Evolutionary conservation across 345 rosid species (phyloP), one percentile per base, ranked within the genome.

Genomic region (Pugionium dolabratum): DNA sequence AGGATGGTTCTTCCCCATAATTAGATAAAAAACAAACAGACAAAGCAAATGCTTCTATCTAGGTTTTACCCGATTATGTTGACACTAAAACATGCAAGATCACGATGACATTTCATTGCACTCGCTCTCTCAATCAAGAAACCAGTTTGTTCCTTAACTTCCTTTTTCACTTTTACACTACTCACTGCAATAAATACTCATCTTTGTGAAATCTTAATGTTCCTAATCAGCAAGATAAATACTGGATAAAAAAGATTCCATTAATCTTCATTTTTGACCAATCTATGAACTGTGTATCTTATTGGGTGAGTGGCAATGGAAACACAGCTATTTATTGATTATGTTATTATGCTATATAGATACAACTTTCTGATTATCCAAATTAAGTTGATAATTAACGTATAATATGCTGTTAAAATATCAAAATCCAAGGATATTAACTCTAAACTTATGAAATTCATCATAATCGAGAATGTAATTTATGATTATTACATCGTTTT

Each of bases 31-130:
- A 46, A 52, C 25, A 67, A 31, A 52, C 68, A 73, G 77, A 73
- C 72, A 73, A 39, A 60, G 51, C 58, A 60, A 73, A 73, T 73
- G 77, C 73, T 60, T 73, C 68, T 47, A 67, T 59, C 58, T 54
- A 60, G 33, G 53, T 46, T 66, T 73, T 66, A 44, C 67, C 72
- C 56, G 44, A 11, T 44, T n/a, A 31, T 51, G 51, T 60, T 60
- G 63, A 66, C 64, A 73, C 68, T 34, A 53, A 73, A 66, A 62
- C 63, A 73, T 73, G 64, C 68, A 45, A 60, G 60, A 30, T 64
- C 65, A 53, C 63, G 51, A 9, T 34, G 77, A 73, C 67, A 30
- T 66, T 53, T 73, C 72, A 66, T 62, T 66, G 62, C 4, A 40
- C 9, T 36, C 27, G 44, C 72, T 32, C 67, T 54, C 63, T 47